Percentiles rank a stretch among this genome's conserved stretches.
Conservation (phyloP, 352 stramenopile genomes). For the Phytophthora colocasiae region DNA sequence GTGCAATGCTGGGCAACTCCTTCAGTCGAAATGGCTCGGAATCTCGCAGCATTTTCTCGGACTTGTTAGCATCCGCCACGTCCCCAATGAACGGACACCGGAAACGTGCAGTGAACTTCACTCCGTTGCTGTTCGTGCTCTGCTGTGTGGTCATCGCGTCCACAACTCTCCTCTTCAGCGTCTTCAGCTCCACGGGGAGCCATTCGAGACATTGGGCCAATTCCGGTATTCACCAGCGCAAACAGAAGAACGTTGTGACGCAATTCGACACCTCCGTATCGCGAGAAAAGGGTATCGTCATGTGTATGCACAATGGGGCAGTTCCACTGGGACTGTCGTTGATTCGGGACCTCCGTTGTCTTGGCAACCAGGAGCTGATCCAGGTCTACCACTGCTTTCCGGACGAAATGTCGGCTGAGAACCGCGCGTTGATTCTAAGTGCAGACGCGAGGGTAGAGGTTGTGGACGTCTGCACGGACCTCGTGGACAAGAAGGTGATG, state of each 20-base stretch:
- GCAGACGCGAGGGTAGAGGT: constrained; percentile 35
- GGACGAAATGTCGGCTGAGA: constrained; percentile 37
- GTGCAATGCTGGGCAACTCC: constrained; percentile 8
- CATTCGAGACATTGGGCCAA: constrained; percentile 14
- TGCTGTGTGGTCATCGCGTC: constrained; percentile 21
- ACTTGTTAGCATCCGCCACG: not conserved
- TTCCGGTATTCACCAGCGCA: constrained; percentile 20
- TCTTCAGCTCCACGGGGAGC: constrained; percentile 12
- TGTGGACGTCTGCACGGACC: constrained; percentile 44
- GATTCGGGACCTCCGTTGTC: constrained; percentile 35
- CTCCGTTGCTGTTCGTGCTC: constrained; percentile 6
- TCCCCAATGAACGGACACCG: not conserved
- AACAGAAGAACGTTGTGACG: constrained; percentile 8
- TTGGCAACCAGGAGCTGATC: constrained; percentile 46
- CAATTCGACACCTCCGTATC: constrained; percentile 31
- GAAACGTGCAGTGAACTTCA: not conserved
- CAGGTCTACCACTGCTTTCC: constrained; percentile 48
- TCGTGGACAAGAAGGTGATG: constrained; percentile 32
- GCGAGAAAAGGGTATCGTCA: constrained; percentile 37
- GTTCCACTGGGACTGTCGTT: constrained; percentile 45
- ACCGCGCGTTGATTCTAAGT: constrained; percentile 23
- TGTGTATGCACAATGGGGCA: constrained; percentile 38
- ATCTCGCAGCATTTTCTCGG: not conserved
- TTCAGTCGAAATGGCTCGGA: constrained; percentile 2
- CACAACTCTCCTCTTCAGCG: constrained; percentile 16